Evolutionary conservation across 2,329 filamentous ascomycete species (phyloP).

Genomic region (Coniella vitis): DNA sequence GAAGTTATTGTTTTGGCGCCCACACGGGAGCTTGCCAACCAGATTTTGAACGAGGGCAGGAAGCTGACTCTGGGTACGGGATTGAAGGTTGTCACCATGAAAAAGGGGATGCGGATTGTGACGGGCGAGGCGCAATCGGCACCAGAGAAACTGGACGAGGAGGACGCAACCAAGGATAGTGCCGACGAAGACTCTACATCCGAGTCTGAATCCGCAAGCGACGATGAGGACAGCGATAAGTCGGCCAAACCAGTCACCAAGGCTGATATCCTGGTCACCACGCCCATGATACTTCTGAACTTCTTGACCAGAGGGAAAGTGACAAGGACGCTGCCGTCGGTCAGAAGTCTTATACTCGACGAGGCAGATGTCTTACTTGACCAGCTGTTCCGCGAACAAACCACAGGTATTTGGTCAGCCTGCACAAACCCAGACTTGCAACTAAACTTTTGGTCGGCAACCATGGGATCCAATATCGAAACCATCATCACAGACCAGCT

Average conservation of each 20-base stretch:
- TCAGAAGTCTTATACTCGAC: constrained; percentile 74
- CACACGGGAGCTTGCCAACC: constrained; percentile 70
- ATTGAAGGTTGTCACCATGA: constrained; percentile 73
- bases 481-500: constrained; percentile 66
- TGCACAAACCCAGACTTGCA: constrained; percentile 65
- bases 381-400: constrained; percentile 83
- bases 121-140: constrained; percentile 33
- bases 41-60: constrained; percentile 78
- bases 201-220: constrained; percentile 2
- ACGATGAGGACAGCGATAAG: constrained; percentile 26
- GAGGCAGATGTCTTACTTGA: constrained; percentile 95
- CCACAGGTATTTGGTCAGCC: constrained; percentile 73
- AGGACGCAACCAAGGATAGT: constrained; percentile 24
- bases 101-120: constrained; percentile 71
- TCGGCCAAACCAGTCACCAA: constrained; percentile 50
- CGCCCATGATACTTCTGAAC: constrained; percentile 71
- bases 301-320: constrained; percentile 47
- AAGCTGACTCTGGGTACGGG: constrained; percentile 74
- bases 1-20: constrained; percentile 69
- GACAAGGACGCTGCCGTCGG: constrained; percentile 52
- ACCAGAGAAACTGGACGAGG: constrained; percentile 31
- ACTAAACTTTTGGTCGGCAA: constrained; percentile 88
- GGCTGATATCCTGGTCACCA: constrained; percentile 74
- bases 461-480: constrained; percentile 92
- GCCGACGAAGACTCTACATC: too few relatives aligned